Conservation (phyloP, 2,329 filamentous ascomycete genomes). For the Cladorrhinum sp. region DNA sequence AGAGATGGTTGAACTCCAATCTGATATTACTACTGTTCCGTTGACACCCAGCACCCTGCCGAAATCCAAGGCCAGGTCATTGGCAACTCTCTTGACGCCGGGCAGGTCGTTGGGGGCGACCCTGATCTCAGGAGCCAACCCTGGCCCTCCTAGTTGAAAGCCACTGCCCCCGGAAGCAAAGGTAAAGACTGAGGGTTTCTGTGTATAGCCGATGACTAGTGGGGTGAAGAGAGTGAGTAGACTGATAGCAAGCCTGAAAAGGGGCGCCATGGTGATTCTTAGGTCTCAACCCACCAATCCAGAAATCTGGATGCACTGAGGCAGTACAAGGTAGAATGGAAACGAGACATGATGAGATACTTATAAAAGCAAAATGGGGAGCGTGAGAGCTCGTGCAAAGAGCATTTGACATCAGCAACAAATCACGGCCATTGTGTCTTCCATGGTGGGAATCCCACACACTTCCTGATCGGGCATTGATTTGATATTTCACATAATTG, state of each 20-base stretch:
- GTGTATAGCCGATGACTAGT: conserved; percentile 10
- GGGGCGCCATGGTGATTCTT: conserved; percentile 8
- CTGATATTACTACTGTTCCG: conserved; percentile 20
- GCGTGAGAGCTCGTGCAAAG: no score
- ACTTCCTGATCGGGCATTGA: no score
- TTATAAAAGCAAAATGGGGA: background rate
- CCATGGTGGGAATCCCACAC: background rate
- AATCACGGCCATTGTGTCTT: background rate
- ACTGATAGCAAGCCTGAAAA: conserved; percentile 8
- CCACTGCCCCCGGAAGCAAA: conserved; percentile 20
- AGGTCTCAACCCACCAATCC: background rate
- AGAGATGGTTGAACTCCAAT: conserved; percentile 16
- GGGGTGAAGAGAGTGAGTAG: conserved; percentile 4
- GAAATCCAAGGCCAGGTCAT: conserved; percentile 28
- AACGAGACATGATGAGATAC: background rate
- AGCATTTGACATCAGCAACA: background rate
- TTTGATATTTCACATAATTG: background rate
- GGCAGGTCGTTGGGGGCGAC: conserved; percentile 25
- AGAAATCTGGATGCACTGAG: background rate
- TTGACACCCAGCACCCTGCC: conserved; percentile 26
- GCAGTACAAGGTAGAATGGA: background rate
- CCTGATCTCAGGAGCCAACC: conserved; percentile 27
- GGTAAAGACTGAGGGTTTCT: conserved; percentile 20
- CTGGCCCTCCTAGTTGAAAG: conserved; percentile 24
- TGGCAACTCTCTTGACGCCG: conserved; percentile 27